Base-by-base conservation (phyloP, 306 rosid species). In the Begonia fuchsioides region DNA sequence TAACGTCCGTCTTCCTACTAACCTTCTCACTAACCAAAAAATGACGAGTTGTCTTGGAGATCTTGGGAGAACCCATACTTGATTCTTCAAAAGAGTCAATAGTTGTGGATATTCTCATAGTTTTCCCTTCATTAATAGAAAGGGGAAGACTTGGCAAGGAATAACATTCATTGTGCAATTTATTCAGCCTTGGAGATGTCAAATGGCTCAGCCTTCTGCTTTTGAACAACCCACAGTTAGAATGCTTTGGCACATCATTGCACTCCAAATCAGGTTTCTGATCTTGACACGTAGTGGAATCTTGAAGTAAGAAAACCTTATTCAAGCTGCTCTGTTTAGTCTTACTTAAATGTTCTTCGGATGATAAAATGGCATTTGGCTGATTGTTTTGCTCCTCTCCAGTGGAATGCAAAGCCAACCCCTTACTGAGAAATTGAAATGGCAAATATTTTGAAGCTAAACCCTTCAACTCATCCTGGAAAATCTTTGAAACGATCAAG, bases 1-100 rank as follows among this genome's bases (percentile, higher is more conserved):
- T 61, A 68, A 66, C 64, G 65, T 66, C 80, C 12, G 60, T 44
- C 49, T 56, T 68, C 63, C 58, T 66, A 3, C 74, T 53, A 62
- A 67, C 62, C 49, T 56, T 68, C 63, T 61, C 64, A 3, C 74
- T 53, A 62, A 67, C 62, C 68, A 61, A 69, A 54, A 72, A 65
- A 72, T 57, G 78, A 39, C 66, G 77, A 41, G 63, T 57, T 57
- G 92, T 50, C 64, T 76, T 79, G 35, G 74, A 76, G 49, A 73
- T 49, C 53, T 66, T 26, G 35, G 35, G 65, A 64, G 51, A 67
- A 52, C 65, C 60, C 66, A 75, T 62, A 20, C 81, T 61, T 43
- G 68, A 62, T 46, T 69, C 77, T 78, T 73, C 78, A 51, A 56
- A 64, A 9, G 75, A 70, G 50, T 68, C 80, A 13, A 76, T 47